A percentile compares a stretch with the other conserved stretches of the same genome.
These are phyloP conservation scores for Clitocybe nebularis DNA, from an alignment of 1,284 basidiomycete species.

Conservation along the genomic window DNA sequence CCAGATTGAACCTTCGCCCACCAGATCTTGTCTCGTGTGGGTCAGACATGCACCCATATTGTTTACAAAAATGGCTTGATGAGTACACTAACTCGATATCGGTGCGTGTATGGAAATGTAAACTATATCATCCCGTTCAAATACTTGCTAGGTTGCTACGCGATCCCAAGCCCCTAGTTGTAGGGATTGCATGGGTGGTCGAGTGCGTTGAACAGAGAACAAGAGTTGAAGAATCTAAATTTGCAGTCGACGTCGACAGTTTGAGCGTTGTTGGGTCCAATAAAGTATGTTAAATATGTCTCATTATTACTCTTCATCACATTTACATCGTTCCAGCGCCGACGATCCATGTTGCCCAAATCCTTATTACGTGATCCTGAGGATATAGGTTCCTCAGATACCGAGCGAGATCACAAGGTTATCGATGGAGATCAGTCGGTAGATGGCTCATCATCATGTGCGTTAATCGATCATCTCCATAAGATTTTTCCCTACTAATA, in stretches of 20 bases:
- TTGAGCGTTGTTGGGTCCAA: constrained; percentile 62
- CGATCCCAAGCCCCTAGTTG: constrained; percentile 71
- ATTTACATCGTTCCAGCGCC: constrained; percentile 28
- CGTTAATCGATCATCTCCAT: constrained; percentile 17
- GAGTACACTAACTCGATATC: constrained; percentile 74
- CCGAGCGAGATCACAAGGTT: constrained; percentile 25
- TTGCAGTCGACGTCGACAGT: constrained; percentile 64
- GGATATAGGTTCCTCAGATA: constrained; percentile 25
- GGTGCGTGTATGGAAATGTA: constrained; percentile 34
- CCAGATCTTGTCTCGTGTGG: constrained; percentile 59
- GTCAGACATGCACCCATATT: constrained; percentile 85
- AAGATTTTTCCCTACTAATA: constrained; percentile 1
- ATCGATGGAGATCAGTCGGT: constrained; percentile 35
- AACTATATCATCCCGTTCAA: not conserved
- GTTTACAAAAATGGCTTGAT: constrained; percentile 85
- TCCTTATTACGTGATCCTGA: constrained; percentile 36
- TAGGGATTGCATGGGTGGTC: constrained; percentile 92
- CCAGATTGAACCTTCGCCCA: constrained; percentile 1
- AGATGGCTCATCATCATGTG: constrained; percentile 44
- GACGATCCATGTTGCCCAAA: constrained; percentile 65
- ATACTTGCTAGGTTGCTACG: constrained; percentile 52
- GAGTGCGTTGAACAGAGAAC: constrained; percentile 73
- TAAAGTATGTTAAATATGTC: constrained; percentile 47
- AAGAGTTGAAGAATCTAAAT: constrained; percentile 64
- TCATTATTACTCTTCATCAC: not conserved